Conservation (phyloP, 2,329 filamentous ascomycete genomes). For the Lasiodiplodia sp. region DNA sequence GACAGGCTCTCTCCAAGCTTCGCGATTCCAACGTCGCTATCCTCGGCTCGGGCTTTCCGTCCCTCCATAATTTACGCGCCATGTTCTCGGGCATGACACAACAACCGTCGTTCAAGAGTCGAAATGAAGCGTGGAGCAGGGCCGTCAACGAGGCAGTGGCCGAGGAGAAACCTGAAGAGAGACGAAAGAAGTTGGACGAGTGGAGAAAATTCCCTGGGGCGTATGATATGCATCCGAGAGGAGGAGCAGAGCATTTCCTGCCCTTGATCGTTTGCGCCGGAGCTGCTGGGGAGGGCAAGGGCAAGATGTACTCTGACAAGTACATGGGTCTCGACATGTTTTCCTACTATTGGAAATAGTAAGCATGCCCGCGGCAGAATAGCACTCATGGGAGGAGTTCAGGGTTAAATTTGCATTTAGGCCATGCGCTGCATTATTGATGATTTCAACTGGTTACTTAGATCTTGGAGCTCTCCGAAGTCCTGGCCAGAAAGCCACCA, state of each 20-base stretch:
- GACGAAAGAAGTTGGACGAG: conserved; percentile 50
- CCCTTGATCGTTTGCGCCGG: conserved; percentile 65
- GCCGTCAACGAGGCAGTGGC: conserved; percentile 53
- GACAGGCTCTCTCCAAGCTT: conserved; percentile 59
- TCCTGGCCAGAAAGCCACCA: conserved; percentile 4
- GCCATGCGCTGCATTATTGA: not conserved
- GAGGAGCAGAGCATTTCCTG: conserved; percentile 66
- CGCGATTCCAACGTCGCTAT: conserved; percentile 64
- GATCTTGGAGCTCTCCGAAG: not conserved
- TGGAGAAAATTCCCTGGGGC: conserved; percentile 60
- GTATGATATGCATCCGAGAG: conserved; percentile 62
- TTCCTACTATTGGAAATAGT: conserved; percentile 62
- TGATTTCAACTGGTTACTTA: not conserved
- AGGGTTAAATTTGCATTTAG: not conserved
- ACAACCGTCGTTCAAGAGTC: conserved; percentile 41
- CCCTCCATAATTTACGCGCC: conserved; percentile 61
- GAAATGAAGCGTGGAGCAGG: conserved; percentile 55
- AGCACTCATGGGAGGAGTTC: not conserved
- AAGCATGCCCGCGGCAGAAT: not conserved
- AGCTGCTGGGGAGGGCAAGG: conserved; percentile 54
- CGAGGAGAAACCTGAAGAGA: conserved; percentile 43
- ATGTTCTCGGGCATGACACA: conserved; percentile 50
- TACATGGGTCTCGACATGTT: conserved; percentile 59
- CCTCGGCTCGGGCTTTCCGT: conserved; percentile 67
- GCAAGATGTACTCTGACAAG: conserved; percentile 57